Evolutionary conservation across 1,284 basidiomycete species (phyloP), one percentile per base, ranked within the genome.

Genomic region (Volvariella surrecta): DNA sequence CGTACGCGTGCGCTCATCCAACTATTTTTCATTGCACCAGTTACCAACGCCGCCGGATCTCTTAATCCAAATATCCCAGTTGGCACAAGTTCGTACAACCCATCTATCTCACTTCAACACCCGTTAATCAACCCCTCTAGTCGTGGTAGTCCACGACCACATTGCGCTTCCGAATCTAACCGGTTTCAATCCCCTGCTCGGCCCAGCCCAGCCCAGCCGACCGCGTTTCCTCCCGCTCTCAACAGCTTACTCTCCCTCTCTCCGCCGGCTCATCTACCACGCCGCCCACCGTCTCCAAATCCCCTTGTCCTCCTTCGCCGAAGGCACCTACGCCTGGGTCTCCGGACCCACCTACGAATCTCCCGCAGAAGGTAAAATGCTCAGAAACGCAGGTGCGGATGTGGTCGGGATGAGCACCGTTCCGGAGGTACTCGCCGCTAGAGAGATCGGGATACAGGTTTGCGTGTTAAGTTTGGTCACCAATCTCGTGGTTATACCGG

Each of bases 321-420:
- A 89, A 55, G 89, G 89, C 0, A 80, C 75, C 0, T 92, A 92
- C 52, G 87, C 87, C 3, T 91, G 88, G 83, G 89, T 92, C 32
- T 73, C 77, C 19, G 87, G 86, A 0, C 89, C 89, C 1, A 84
- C 85, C 3, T 92, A 91, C 58, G 89, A 92, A 62, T 85, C 84
- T 0, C 77, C 84, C 1, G 85, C 84, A 0, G 87, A 90, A 53
- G 87, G 87, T n/a, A 66, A 77, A 35, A 76, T 88, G 57, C 61
- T 90, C 39, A 67, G 84, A 17, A 61, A 61, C n/a, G 75, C 74
- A 0, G 88, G 87, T 3, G 87, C 79, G 2, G 87, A 89, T 53
- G 83, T 89, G 6, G 88, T 91, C 1, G 89, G 89, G 2, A 91
- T 92, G 89, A 88, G 83, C 51, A 92, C 89, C 0, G 75, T 91